Conservation (phyloP, 2,329 filamentous ascomycete genomes). For the Emmonsiellopsis sp. region DNA sequence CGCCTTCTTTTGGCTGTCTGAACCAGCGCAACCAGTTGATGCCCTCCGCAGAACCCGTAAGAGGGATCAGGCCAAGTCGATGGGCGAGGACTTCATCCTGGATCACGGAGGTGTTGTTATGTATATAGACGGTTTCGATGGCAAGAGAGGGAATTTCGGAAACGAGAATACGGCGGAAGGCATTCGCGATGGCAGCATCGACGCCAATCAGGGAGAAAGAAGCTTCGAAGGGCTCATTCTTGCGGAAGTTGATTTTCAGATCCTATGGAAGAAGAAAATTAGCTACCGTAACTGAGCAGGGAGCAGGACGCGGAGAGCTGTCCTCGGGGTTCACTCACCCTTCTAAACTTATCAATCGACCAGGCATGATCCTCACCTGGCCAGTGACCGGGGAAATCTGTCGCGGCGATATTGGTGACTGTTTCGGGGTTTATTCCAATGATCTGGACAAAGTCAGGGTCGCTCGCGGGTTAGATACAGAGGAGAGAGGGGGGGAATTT, state of each 20-base stretch:
- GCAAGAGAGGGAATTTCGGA: slow-evolving; percentile 90
- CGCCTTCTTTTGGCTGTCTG: slow-evolving; percentile 59
- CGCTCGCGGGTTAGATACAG: neutral
- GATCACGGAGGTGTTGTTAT: slow-evolving; percentile 96
- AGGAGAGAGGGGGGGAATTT: neutral
- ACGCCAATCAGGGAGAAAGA: slow-evolving; percentile 87
- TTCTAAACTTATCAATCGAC: slow-evolving; percentile 62
- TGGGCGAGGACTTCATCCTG: slow-evolving; percentile 94
- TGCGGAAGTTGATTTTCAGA: slow-evolving; percentile 72
- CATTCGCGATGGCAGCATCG: slow-evolving; percentile 89
- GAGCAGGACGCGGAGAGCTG: neutral
- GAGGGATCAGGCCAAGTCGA: slow-evolving; percentile 79
- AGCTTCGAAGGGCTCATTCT: slow-evolving; percentile 65
- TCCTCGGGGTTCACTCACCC: slow-evolving; percentile 30
- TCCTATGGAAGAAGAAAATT: slow-evolving; percentile 32
- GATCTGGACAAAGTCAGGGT: slow-evolving; percentile 44
- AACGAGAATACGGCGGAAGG: slow-evolving; percentile 92
- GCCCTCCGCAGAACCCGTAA: slow-evolving; percentile 68
- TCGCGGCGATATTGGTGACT: slow-evolving; percentile 78
- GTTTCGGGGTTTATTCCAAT: slow-evolving; percentile 85
- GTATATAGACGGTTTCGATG: slow-evolving; percentile 85
- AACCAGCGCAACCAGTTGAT: slow-evolving; percentile 77
- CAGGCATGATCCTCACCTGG: slow-evolving; percentile 79
- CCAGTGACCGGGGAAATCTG: slow-evolving; percentile 85
- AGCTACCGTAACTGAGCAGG: neutral